phyloP scores from a whole-genome alignment of 169 alveolate species.

The Cryptosporidium ubiquitum region DNA sequence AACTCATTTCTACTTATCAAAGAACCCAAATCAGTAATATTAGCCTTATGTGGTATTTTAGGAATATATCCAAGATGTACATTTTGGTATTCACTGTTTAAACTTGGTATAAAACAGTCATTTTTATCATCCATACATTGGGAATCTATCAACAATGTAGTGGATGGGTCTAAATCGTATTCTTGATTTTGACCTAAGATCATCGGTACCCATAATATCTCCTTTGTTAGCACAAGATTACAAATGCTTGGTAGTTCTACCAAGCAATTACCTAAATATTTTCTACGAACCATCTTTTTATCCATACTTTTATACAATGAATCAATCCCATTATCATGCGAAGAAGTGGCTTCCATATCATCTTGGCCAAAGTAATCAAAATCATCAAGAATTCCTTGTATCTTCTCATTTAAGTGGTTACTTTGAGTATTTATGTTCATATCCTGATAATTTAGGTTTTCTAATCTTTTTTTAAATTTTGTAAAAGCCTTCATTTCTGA shows the following conservation, averaged over 20 bases:
- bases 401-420: conserved; percentile 5
- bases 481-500: background rate
- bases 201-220: conserved; percentile 62
- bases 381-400: conserved; percentile 19
- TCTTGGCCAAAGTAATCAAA: conserved; percentile 19
- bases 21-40: conserved; percentile 5
- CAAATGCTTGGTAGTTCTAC: conserved; percentile 38
- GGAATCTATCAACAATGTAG: background rate
- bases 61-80: conserved; percentile 61
- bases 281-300: background rate
- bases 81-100: conserved; percentile 26
- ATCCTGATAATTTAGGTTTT: background rate
- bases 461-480: background rate
- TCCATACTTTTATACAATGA: background rate
- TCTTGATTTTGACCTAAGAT: background rate
- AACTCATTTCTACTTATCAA: background rate
- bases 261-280: conserved; percentile 23
- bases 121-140: background rate
- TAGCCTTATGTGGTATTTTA: conserved; percentile 5
- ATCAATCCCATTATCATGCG: background rate
- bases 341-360: background rate
- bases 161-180: conserved; percentile 10
- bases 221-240: background rate
- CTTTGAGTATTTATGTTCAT: background rate
- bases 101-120: conserved; percentile 24